A percentile compares a stretch with the other conserved stretches of the same genome.
Conservation (phyloP, 2,329 filamentous ascomycete genomes). For the Aspergillus ustus region DNA sequence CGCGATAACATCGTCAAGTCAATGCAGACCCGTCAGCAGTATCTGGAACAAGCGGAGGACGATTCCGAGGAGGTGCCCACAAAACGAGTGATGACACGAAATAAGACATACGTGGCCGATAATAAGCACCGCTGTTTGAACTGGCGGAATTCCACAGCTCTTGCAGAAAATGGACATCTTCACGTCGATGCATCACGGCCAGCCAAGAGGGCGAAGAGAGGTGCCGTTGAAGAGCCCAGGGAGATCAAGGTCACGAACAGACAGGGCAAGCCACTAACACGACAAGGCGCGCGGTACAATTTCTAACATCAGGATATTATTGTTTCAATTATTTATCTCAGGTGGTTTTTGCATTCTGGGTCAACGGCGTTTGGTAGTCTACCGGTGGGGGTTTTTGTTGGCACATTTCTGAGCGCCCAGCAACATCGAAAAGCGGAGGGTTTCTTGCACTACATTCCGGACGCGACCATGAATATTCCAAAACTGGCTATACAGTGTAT, state of each 20-base stretch:
- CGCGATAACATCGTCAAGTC: constrained; percentile 75
- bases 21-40: constrained; percentile 79
- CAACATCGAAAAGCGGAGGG: constrained; percentile 15
- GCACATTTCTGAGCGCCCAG: constrained; percentile 16
- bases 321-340: constrained; percentile 11
- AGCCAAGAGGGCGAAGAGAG: constrained; percentile 54
- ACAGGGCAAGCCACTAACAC: constrained; percentile 55
- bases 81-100: constrained; percentile 65
- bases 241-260: constrained; percentile 50
- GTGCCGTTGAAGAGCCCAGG: constrained; percentile 41
- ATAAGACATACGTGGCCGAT: constrained; percentile 62
- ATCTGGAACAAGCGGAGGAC: constrained; percentile 63
- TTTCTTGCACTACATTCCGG: constrained; percentile 24
- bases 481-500: constrained; percentile 14
- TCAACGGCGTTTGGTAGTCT: constrained; percentile 16
- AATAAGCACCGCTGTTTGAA: constrained; percentile 64
- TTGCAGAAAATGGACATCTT: constrained; percentile 62
- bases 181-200: constrained; percentile 63
- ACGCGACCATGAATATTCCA: constrained; percentile 29
- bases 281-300: constrained; percentile 56
- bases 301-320: constrained; percentile 36
- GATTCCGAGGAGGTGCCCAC: constrained; percentile 52
- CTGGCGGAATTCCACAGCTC: constrained; percentile 68
- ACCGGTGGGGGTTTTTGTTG: constrained; percentile 1
- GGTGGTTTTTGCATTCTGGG: constrained; percentile 7